These are phyloP conservation scores for Aphanomyces invadans DNA, from an alignment of 352 stramenopile genomes.

Conservation along the genomic window DNA sequence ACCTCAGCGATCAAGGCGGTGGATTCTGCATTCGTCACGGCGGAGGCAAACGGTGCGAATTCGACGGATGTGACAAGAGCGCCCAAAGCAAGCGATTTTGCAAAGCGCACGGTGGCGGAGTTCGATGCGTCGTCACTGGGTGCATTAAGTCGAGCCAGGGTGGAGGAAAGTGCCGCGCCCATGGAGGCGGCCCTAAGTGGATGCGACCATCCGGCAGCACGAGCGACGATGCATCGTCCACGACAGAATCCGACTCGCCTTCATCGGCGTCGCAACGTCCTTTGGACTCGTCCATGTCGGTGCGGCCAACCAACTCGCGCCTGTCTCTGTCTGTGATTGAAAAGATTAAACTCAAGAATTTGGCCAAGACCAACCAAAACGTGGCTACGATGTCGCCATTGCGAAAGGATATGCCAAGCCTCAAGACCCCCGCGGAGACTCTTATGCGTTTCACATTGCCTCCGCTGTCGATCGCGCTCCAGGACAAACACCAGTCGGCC, in stretches of 20 bases:
- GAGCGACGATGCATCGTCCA: neutral
- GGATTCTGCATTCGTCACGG: slow-evolving; percentile 77
- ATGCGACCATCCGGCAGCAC: neutral
- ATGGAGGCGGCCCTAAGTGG: slow-evolving; percentile 27
- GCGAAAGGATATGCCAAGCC: slow-evolving; percentile 8
- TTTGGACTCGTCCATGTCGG: neutral
- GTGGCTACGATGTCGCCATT: slow-evolving; percentile 3
- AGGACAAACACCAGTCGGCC: neutral
- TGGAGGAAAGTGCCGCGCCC: slow-evolving; percentile 67
- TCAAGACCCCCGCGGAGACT: slow-evolving; percentile 15
- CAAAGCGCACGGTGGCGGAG: slow-evolving; percentile 75
- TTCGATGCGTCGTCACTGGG: slow-evolving; percentile 56
- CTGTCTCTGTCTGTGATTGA: slow-evolving; percentile 14
- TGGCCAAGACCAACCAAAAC: neutral
- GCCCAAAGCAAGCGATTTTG: slow-evolving; percentile 71
- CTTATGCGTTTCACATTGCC: neutral
- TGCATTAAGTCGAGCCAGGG: slow-evolving; percentile 79
- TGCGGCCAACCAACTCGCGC: neutral
- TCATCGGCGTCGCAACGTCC: neutral
- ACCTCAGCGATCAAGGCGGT: slow-evolving; percentile 74
- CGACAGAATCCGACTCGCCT: neutral
- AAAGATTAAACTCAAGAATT: slow-evolving; percentile 18
- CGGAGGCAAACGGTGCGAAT: slow-evolving; percentile 60
- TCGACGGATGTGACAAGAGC: slow-evolving; percentile 74
- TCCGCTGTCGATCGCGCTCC: slow-evolving; percentile 2